Evolutionary conservation across 495 filamentous ascomycete genomes (phyloP).

Genomic region (Jackrogersella multiformis): DNA sequence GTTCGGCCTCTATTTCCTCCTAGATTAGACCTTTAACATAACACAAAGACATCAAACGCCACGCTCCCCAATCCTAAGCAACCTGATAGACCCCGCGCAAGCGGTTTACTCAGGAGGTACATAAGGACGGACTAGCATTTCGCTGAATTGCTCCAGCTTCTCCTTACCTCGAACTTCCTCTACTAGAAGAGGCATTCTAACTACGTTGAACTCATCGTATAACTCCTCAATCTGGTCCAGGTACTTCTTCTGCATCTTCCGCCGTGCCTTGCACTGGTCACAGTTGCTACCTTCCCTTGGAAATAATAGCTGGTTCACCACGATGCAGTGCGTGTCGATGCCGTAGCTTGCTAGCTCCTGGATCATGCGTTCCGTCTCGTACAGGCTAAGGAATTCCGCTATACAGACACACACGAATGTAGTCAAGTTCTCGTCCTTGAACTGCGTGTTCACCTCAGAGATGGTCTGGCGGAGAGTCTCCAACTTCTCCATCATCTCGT

Average conservation of each 20-base stretch:
- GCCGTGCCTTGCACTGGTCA: slow-evolving; percentile 92
- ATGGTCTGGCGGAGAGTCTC: slow-evolving; percentile 93
- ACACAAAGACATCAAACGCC: slow-evolving; percentile 29
- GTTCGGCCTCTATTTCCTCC: slow-evolving; percentile 11
- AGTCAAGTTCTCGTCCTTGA: slow-evolving; percentile 95
- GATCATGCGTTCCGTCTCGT: slow-evolving; percentile 99
- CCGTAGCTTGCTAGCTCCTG: slow-evolving; percentile 92
- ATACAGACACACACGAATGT: slow-evolving; percentile 99
- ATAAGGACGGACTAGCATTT: slow-evolving; percentile 90
- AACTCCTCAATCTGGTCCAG: slow-evolving; percentile 98
- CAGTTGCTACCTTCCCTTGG: slow-evolving; percentile 86
- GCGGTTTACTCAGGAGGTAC: slow-evolving; percentile 70
- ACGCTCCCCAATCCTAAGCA: slow-evolving; percentile 23
- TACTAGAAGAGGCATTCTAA: slow-evolving; percentile 93
- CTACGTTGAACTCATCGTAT: slow-evolving; percentile 99
- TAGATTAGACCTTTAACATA: neutral
- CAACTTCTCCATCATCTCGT: slow-evolving; percentile 92
- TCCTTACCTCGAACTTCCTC: slow-evolving; percentile 97
- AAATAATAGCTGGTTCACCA: slow-evolving; percentile 97
- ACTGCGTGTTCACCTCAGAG: slow-evolving; percentile 94
- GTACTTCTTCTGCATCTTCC: slow-evolving; percentile 99
- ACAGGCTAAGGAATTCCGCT: slow-evolving; percentile 94
- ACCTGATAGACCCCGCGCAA: slow-evolving; percentile 23
- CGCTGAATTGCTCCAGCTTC: slow-evolving; percentile 88
- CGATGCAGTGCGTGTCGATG: slow-evolving; percentile 97